A percentile compares a stretch with the other conserved stretches of the same genome.
Conservation (phyloP, 192 early-diverging fungal genomes). For the Coemansia sp. region DNA sequence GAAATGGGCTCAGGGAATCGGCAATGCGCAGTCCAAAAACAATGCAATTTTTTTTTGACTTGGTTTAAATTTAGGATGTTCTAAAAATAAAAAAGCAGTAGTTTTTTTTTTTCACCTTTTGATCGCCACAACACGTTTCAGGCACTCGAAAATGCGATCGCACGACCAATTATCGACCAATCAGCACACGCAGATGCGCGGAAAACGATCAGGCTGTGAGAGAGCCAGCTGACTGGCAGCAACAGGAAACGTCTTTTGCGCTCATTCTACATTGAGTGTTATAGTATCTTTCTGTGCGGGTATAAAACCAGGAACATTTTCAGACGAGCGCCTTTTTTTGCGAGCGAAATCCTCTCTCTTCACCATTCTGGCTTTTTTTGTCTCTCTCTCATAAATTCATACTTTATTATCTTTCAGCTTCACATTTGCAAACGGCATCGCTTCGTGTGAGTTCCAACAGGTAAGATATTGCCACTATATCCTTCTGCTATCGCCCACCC, state of each 20-base stretch:
- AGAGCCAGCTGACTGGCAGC: background rate
- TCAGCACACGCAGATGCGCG: background rate
- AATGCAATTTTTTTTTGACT: background rate
- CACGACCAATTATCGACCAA: constrained; percentile 2
- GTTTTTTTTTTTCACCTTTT: background rate
- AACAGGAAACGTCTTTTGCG: background rate
- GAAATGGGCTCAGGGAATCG: background rate
- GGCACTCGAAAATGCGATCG: background rate
- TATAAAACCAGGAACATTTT: background rate
- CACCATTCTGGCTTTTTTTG: background rate
- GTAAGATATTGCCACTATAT: background rate
- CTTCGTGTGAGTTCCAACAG: background rate
- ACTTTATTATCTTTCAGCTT: background rate
- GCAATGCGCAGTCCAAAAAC: background rate
- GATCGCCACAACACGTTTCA: background rate
- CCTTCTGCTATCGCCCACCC: background rate
- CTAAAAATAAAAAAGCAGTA: constrained; percentile 2
- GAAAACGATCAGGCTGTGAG: background rate
- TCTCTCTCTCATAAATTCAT: background rate
- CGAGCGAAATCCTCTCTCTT: background rate
- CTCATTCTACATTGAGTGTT: too few species aligned
- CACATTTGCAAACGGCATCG: background rate
- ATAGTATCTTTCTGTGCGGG: background rate
- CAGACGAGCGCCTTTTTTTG: background rate
- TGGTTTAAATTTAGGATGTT: background rate